Evolutionary conservation across 1,139 yeast genomes (phyloP).

Genomic region (Geotrichum restrictum): DNA sequence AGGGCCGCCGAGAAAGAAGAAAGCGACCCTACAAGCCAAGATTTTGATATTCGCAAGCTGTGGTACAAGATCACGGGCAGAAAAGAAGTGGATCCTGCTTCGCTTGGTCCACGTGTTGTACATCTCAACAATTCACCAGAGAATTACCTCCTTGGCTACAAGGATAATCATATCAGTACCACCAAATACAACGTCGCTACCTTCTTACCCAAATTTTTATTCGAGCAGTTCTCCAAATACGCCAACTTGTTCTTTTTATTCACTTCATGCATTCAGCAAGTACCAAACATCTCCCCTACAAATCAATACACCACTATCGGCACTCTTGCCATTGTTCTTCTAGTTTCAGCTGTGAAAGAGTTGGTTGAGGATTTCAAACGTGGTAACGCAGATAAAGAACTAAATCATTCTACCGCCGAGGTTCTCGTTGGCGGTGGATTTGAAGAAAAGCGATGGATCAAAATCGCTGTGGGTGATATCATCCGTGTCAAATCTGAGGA

Average conservation of each 20-base stretch:
- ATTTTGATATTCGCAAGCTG: constrained; percentile 57
- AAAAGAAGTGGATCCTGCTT: constrained; percentile 35
- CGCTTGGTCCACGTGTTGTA: constrained; percentile 62
- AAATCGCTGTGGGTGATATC: constrained; percentile 86
- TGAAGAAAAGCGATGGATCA: constrained; percentile 71
- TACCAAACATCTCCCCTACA: constrained; percentile 94
- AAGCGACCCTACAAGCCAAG: constrained; percentile 30
- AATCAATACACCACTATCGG: constrained; percentile 94
- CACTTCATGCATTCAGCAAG: constrained; percentile 93
- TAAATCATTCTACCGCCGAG: constrained; percentile 72
- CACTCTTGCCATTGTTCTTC: constrained; percentile 74
- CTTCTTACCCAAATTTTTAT: constrained; percentile 86
- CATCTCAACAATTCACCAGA: constrained; percentile 56
- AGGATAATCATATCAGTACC: constrained; percentile 86
- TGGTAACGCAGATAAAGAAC: constrained; percentile 80
- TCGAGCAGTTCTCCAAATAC: constrained; percentile 95
- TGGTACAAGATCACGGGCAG: constrained; percentile 47
- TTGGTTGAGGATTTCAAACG: constrained; percentile 86
- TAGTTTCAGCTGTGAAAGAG: constrained; percentile 91
- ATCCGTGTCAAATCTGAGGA: constrained; percentile 82
- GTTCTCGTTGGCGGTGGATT: constrained; percentile 72
- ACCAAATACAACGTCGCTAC: constrained; percentile 96
- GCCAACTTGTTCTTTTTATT: constrained; percentile 91
- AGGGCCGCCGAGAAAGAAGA: constrained; percentile 25
- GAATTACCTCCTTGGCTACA: constrained; percentile 56